Percentiles rank a stretch among this genome's conserved stretches.
These are phyloP conservation scores for Podospora appendiculata DNA, from an alignment of 495 filamentous ascomycete genomes.

Conservation along the genomic window DNA sequence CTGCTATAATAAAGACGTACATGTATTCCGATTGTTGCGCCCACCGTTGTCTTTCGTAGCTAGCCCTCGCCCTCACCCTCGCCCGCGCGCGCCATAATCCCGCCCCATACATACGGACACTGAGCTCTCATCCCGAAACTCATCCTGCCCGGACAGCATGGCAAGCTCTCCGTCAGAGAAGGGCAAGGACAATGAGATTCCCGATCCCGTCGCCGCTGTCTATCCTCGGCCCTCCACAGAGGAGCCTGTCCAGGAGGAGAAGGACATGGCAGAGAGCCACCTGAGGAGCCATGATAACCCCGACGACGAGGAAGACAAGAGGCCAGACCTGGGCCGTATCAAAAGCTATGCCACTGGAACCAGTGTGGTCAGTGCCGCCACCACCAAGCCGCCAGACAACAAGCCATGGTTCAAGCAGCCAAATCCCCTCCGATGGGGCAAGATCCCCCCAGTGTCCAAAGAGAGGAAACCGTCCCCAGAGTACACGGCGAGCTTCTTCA, in stretches of 20 bases:
- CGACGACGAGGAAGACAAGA: slow-evolving; percentile 8
- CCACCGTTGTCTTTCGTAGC: no score
- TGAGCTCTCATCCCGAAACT: no score
- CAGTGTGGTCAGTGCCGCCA: slow-evolving; percentile 27
- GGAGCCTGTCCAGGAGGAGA: slow-evolving; percentile 6
- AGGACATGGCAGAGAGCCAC: slow-evolving; percentile 3
- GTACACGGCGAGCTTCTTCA: slow-evolving; percentile 52
- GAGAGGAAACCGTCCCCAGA: slow-evolving; percentile 47
- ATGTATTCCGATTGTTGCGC: no score
- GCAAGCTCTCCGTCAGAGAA: slow-evolving; percentile 2
- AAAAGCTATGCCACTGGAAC: slow-evolving; percentile 38
- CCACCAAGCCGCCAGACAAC: slow-evolving; percentile 14
- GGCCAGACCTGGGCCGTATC: slow-evolving; percentile 29
- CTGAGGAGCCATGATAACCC: not conserved
- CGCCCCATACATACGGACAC: no score
- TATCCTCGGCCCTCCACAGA: slow-evolving; percentile 3
- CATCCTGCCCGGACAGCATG: not conserved
- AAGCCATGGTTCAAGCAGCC: slow-evolving; percentile 52
- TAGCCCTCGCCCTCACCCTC: no score
- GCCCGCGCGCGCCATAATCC: no score
- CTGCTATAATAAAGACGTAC: no score
- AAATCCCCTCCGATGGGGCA: slow-evolving; percentile 57
- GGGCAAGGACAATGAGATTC: not conserved
- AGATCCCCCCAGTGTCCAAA: slow-evolving; percentile 52
- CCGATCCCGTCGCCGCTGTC: slow-evolving; percentile 1